These are phyloP conservation scores for Euphorbia schlechtendalii DNA, from an alignment of 441 rosid genomes.

Conservation along the genomic window DNA sequence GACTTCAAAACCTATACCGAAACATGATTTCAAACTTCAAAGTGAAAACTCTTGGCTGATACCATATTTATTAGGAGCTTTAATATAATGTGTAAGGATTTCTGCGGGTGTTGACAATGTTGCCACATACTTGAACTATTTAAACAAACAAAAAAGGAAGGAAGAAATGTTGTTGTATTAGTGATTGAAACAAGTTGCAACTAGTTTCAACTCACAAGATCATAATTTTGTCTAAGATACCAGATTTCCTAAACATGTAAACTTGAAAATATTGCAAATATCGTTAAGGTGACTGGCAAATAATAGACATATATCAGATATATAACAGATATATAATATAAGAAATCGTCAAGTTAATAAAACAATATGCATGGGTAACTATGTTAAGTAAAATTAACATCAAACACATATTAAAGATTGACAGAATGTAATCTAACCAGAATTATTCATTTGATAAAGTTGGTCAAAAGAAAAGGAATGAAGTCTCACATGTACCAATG, in stretches of 20 bases:
- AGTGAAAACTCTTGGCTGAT: not conserved
- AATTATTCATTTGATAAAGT: no score
- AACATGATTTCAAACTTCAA: conserved; percentile 8
- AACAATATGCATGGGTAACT: no score
- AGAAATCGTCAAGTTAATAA: no score
- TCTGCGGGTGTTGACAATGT: conserved; percentile 47
- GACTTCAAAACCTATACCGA: not conserved
- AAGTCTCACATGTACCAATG: conserved; percentile 66
- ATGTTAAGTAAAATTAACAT: no score
- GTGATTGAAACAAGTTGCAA: not conserved
- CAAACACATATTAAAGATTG: no score
- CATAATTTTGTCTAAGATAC: not conserved
- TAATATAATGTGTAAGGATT: conserved; percentile 40
- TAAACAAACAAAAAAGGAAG: conserved; percentile 2
- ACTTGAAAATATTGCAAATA: no score
- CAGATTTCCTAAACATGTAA: not conserved
- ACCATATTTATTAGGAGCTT: conserved; percentile 25
- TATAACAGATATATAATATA: no score
- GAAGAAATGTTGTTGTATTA: not conserved
- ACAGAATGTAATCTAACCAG: no score
- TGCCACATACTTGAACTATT: conserved; percentile 60
- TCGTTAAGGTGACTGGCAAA: no score
- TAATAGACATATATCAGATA: no score
- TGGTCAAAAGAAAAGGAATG: not conserved
- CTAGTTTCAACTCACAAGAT: not conserved